These are phyloP conservation scores for Madurella mycetomatis DNA, from an alignment of 2,329 filamentous ascomycete genomes.

Conservation along the genomic window DNA sequence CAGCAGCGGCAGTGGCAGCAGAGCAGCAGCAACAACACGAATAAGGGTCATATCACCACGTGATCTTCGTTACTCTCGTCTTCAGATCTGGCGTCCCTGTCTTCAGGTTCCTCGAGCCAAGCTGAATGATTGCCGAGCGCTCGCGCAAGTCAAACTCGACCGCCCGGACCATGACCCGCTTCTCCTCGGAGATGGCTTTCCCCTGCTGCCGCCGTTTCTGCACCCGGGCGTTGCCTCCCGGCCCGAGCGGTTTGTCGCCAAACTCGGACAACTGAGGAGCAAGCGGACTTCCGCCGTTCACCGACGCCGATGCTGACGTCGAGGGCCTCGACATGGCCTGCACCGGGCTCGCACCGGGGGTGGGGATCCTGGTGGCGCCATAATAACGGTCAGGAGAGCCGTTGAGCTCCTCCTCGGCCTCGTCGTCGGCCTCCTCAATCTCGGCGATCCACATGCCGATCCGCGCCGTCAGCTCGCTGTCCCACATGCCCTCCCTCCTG, in stretches of 20 bases:
- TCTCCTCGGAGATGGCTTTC: constrained; percentile 46
- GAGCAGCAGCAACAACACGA: background rate
- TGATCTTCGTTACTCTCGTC: constrained; percentile 42
- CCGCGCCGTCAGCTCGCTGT: constrained; percentile 54
- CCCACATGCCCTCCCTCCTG: constrained; percentile 65
- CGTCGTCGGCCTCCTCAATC: constrained; percentile 44
- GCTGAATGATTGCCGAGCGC: constrained; percentile 45
- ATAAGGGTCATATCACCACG: constrained; percentile 34
- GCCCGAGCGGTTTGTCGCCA: constrained; percentile 36
- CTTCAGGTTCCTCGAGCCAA: constrained; percentile 51
- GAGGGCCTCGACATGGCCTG: constrained; percentile 20
- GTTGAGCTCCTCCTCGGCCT: background rate
- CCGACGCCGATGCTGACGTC: constrained; percentile 7
- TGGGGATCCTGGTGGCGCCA: constrained; percentile 26
- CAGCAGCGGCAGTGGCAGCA: too few species aligned
- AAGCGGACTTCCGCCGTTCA: background rate
- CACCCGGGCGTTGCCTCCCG: constrained; percentile 38
- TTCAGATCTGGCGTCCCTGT: constrained; percentile 45
- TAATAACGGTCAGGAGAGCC: constrained; percentile 29
- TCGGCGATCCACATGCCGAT: constrained; percentile 53
- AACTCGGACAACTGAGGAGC: constrained; percentile 24
- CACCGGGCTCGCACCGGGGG: constrained; percentile 27
- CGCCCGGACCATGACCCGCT: constrained; percentile 51
- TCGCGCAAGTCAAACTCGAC: constrained; percentile 55
- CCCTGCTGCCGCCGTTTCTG: constrained; percentile 15